A percentile compares a stretch with the other conserved stretches of the same genome.
Evolutionary conservation across 1,284 basidiomycete species (phyloP).

Genomic region (Termitomyces sp.): DNA sequence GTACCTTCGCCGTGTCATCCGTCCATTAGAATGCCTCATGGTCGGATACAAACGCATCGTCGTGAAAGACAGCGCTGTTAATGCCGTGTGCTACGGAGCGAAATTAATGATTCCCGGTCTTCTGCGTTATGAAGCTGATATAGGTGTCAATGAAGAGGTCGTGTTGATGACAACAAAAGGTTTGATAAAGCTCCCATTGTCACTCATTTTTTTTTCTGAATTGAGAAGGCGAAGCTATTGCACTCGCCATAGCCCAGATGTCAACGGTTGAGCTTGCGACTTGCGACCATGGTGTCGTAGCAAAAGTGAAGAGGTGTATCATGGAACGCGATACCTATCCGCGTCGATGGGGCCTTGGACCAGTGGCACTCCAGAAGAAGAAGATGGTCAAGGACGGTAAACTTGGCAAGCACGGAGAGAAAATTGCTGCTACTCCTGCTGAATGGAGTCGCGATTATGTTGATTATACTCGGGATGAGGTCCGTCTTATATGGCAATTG

Average conservation of each 20-base stretch:
- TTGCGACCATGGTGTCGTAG: slow-evolving; percentile 98
- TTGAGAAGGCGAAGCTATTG: slow-evolving; percentile 84
- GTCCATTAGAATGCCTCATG: slow-evolving; percentile 91
- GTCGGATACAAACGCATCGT: slow-evolving; percentile 98
- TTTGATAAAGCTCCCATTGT: slow-evolving; percentile 19
- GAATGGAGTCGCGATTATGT: slow-evolving; percentile 93
- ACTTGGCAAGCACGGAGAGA: slow-evolving; percentile 94
- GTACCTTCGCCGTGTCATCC: slow-evolving; percentile 93
- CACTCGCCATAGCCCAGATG: slow-evolving; percentile 97
- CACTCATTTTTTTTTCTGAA: slow-evolving; percentile 6
- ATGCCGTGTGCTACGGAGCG: slow-evolving; percentile 99
- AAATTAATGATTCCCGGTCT: slow-evolving; percentile 99
- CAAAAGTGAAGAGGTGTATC: slow-evolving; percentile 99
- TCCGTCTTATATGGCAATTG: slow-evolving; percentile 9
- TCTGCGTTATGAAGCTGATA: slow-evolving; percentile 94
- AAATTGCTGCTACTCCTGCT: slow-evolving; percentile 83
- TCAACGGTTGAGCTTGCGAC: slow-evolving; percentile 97
- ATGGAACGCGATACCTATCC: slow-evolving; percentile 99
- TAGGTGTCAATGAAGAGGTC: slow-evolving; percentile 94
- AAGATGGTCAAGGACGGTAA: slow-evolving; percentile 96
- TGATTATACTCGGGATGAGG: slow-evolving; percentile 74
- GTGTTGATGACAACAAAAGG: slow-evolving; percentile 99
- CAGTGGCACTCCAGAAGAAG: slow-evolving; percentile 96
- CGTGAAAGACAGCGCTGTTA: slow-evolving; percentile 98
- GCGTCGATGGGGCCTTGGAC: slow-evolving; percentile 96